Evolutionary conservation across 768 basidiomycete genomes (phyloP).

Genomic region (Gelatoporia subvermispora): DNA sequence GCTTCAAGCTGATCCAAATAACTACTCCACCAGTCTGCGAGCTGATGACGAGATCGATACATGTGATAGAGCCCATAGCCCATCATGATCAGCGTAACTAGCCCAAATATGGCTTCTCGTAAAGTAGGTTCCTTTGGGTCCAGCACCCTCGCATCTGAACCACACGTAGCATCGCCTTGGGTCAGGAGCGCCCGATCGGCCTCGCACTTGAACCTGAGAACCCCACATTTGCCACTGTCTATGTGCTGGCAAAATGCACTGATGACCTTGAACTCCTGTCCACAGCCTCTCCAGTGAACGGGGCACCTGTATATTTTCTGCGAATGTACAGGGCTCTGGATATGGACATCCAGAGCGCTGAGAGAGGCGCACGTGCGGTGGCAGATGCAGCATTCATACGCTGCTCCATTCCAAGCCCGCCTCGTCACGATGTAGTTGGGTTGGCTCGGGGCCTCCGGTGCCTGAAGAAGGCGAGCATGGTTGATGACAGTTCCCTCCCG

Average conservation of each 20-base stretch:
- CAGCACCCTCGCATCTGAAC: no score
- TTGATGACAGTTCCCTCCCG: constrained; percentile 43
- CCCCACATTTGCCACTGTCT: constrained; percentile 58
- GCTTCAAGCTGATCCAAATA: no score
- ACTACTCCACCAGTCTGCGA: no score
- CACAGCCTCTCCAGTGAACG: constrained; percentile 32
- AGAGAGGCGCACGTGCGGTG: constrained; percentile 38
- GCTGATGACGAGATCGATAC: no score
- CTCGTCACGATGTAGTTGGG: constrained; percentile 24
- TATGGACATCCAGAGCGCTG: constrained; percentile 51
- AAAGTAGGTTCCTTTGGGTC: no score
- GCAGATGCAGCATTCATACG: constrained; percentile 66
- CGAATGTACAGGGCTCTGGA: constrained; percentile 57
- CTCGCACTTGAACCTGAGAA: constrained; percentile 45
- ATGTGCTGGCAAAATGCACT: constrained; percentile 62
- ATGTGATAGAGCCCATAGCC: no score
- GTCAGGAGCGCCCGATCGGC: no score
- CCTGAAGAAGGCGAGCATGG: no score
- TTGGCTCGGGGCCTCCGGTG: no score
- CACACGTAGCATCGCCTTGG: no score
- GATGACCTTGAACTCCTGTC: constrained; percentile 39
- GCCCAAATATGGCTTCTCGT: no score
- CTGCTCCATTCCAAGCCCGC: constrained; percentile 36
- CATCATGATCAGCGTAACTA: no score
- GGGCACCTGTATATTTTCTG: constrained; percentile 54